Evolutionary conservation across 768 basidiomycete species (phyloP).

Genomic region (Hemileccinum impolitum): DNA sequence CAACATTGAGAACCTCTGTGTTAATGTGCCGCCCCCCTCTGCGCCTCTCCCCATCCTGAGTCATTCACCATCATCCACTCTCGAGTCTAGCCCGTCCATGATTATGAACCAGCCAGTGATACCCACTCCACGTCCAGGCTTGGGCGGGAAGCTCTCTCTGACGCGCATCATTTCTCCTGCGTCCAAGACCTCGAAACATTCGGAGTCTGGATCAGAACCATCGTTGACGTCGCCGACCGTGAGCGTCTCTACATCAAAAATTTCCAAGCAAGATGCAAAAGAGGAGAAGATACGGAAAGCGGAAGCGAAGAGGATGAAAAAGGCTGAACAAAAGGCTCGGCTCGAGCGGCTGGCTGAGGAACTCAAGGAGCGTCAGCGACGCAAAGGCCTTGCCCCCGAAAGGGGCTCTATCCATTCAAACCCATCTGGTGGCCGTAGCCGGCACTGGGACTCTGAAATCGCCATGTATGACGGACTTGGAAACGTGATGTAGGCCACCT

Average conservation of each 20-base stretch:
- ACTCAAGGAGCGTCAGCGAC: conserved; percentile 39
- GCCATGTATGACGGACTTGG: conserved; percentile 35
- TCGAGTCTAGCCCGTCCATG: conserved; percentile 5
- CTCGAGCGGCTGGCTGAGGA: conserved; percentile 43
- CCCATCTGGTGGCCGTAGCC: conserved; percentile 21
- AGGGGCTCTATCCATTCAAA: conserved; percentile 29
- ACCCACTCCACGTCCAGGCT: conserved; percentile 6
- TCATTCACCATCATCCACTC: conserved; percentile 14
- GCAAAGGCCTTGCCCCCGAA: conserved; percentile 29
- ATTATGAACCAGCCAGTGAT: neutral
- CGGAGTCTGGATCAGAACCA: conserved; percentile 4
- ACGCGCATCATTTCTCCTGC: conserved; percentile 27
- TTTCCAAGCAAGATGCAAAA: conserved; percentile 24
- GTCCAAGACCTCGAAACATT: conserved; percentile 13
- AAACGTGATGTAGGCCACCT: conserved; percentile 18
- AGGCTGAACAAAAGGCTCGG: conserved; percentile 39
- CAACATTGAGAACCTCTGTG: conserved; percentile 29
- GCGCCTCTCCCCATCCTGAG: conserved; percentile 16
- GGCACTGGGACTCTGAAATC: conserved; percentile 20
- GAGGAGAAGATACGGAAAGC: conserved; percentile 44
- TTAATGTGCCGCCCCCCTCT: conserved; percentile 24
- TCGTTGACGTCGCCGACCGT: conserved; percentile 18
- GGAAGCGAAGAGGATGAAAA: conserved; percentile 41
- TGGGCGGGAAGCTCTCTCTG: conserved; percentile 20
- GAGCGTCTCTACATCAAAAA: conserved; percentile 8